A percentile compares a stretch with the other conserved stretches of the same genome.
These are phyloP conservation scores for Cystodermella granulosa DNA, from an alignment of 1,284 basidiomycete genomes.

Conservation along the genomic window DNA sequence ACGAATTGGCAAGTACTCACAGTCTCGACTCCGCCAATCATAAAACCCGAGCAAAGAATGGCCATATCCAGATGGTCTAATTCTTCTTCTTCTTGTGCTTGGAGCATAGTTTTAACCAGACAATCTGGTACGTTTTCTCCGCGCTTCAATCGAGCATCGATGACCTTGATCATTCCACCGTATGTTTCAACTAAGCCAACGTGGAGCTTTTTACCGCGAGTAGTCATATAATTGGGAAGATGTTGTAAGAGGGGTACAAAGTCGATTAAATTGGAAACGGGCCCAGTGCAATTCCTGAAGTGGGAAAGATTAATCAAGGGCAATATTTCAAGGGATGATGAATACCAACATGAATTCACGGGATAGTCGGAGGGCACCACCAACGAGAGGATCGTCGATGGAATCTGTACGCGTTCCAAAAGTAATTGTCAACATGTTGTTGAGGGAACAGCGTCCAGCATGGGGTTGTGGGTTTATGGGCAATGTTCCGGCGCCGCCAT, in stretches of 20 bases:
- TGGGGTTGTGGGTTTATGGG: slow-evolving; percentile 35
- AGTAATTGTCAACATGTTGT: slow-evolving; percentile 40
- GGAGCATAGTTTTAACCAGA: slow-evolving; percentile 33
- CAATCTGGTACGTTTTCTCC: slow-evolving; percentile 39
- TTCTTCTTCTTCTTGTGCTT: slow-evolving; percentile 26
- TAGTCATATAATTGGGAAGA: slow-evolving; percentile 32
- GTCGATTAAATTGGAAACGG: slow-evolving; percentile 41
- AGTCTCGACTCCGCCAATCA: slow-evolving; percentile 41
- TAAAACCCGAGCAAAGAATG: slow-evolving; percentile 39
- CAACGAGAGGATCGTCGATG: slow-evolving; percentile 33
- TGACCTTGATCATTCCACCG: slow-evolving; percentile 34
- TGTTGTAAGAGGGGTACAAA: slow-evolving; percentile 39
- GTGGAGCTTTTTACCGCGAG: slow-evolving; percentile 33
- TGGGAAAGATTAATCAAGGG: not conserved
- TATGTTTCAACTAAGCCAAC: slow-evolving; percentile 33
- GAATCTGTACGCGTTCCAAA: slow-evolving; percentile 38
- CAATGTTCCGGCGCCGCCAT: slow-evolving; percentile 23
- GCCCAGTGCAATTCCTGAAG: slow-evolving; percentile 33
- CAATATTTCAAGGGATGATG: not conserved
- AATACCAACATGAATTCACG: slow-evolving; percentile 36
- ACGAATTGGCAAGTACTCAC: too few relatives aligned
- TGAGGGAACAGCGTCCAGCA: slow-evolving; percentile 35
- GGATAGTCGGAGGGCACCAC: slow-evolving; percentile 29
- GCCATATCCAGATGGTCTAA: slow-evolving; percentile 36
- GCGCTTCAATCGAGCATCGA: slow-evolving; percentile 30